Evolutionary conservation across 768 basidiomycete genomes (phyloP).

Genomic region (Amyloporia xantha): DNA sequence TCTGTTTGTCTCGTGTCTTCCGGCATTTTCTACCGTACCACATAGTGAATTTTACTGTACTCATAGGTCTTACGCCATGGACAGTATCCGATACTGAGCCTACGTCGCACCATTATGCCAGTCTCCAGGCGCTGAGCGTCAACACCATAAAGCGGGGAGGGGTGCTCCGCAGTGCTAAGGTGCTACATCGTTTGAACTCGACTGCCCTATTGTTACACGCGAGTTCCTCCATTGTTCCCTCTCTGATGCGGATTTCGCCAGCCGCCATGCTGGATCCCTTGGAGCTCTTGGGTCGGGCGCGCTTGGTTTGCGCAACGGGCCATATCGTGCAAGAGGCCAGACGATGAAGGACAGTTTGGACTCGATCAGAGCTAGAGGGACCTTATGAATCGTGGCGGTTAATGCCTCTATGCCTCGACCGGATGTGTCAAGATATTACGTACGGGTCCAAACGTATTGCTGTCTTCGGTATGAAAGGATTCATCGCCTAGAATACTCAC

Average conservation of each 20-base stretch:
- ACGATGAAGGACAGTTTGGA: conserved; percentile 24
- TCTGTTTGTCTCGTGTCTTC: not conserved
- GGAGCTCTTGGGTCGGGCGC: conserved; percentile 8
- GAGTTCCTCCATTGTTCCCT: conserved; percentile 32
- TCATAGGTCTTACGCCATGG: conserved; percentile 8
- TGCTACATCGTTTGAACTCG: not conserved
- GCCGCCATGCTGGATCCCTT: conserved; percentile 22
- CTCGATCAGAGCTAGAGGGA: conserved; percentile 23
- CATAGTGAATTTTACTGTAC: conserved; percentile 9
- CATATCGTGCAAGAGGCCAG: conserved; percentile 23
- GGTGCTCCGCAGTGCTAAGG: no score
- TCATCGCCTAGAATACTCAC: conserved; percentile 61
- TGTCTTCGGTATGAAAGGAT: conserved; percentile 60
- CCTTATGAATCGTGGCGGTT: conserved; percentile 13
- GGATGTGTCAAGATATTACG: no score
- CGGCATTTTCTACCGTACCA: not conserved
- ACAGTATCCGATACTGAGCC: not conserved
- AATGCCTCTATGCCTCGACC: not conserved
- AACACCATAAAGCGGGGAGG: no score
- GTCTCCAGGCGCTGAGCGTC: not conserved
- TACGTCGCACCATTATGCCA: not conserved
- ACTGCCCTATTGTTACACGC: conserved; percentile 24
- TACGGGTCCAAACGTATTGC: conserved; percentile 69
- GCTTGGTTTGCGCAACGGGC: conserved; percentile 18
- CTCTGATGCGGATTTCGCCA: conserved; percentile 32